Evolutionary conservation across 305 asterid genomes (phyloP).

Genomic region (Fraxinus platypoda): DNA sequence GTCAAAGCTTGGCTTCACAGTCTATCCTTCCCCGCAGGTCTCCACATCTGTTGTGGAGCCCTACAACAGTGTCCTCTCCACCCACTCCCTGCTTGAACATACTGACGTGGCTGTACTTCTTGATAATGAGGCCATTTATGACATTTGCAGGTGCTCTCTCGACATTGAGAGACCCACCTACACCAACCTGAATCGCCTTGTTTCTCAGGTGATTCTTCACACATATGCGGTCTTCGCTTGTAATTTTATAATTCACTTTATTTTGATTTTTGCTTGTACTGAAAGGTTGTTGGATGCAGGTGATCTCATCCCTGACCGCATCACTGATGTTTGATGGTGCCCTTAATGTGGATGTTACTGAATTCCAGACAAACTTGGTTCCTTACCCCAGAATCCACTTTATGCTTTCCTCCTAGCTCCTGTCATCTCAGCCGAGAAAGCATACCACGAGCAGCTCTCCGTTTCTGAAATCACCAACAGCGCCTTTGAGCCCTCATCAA

Average conservation of each 20-base stretch:
- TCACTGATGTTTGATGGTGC: conserved; percentile 3
- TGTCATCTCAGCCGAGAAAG: background rate
- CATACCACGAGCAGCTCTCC: conserved; percentile 1
- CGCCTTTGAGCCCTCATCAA: background rate
- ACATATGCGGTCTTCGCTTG: background rate
- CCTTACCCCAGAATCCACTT: background rate
- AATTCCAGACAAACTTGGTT: conserved; percentile 4
- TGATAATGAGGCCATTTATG: background rate
- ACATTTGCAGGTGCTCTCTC: background rate
- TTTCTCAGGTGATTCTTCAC: background rate
- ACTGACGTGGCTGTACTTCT: background rate
- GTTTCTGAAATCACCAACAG: background rate
- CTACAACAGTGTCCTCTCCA: background rate
- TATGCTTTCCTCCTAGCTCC: background rate
- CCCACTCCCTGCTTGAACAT: background rate
- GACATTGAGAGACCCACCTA: background rate
- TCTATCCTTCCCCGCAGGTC: conserved; percentile 2
- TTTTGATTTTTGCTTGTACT: background rate
- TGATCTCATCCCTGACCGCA: background rate
- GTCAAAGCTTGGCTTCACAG: conserved; percentile 2
- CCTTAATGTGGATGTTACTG: background rate
- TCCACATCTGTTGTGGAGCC: background rate
- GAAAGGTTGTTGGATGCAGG: background rate
- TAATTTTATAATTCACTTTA: background rate
- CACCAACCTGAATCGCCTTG: background rate